Percentiles rank a stretch among this genome's conserved stretches.
Evolutionary conservation across 345 rosid genomes (phyloP).

Genomic region (Raphanus sativus): DNA sequence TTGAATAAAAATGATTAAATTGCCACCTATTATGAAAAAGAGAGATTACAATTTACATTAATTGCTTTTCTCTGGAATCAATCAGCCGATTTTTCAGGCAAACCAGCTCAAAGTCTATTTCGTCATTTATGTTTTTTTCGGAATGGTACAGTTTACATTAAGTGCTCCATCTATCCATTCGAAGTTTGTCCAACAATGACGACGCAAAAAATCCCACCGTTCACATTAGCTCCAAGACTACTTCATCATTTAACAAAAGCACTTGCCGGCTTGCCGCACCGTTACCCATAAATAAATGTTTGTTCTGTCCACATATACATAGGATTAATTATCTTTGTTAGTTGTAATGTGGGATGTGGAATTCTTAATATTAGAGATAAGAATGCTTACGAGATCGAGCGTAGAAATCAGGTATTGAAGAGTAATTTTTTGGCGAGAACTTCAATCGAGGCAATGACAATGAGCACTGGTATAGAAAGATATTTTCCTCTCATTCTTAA

Average conservation of each 20-base stretch:
- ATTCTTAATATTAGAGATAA: neutral
- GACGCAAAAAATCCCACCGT: neutral
- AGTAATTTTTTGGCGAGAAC: no score
- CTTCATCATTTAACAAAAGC: neutral
- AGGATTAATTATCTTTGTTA: neutral
- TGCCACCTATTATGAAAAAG: no score
- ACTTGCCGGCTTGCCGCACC: neutral
- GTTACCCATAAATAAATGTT: neutral
- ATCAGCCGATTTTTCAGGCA: neutral
- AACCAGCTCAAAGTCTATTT: no score
- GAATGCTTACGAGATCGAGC: neutral
- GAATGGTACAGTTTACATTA: neutral
- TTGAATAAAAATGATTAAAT: no score
- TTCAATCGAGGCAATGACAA: neutral
- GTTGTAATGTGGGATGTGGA: neutral
- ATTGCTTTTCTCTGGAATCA: neutral
- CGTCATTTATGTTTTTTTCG: neutral
- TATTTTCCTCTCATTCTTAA: conserved; percentile 24
- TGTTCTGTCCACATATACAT: neutral
- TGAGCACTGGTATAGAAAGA: neutral
- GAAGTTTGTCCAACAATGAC: neutral
- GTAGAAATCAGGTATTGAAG: neutral
- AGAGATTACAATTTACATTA: neutral
- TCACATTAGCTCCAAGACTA: neutral
- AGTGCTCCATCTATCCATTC: neutral